Evolutionary conservation across 805 yeast genomes (phyloP), one percentile per base, ranked within the genome.

Genomic region (Zygotorulaspora danielsina): DNA sequence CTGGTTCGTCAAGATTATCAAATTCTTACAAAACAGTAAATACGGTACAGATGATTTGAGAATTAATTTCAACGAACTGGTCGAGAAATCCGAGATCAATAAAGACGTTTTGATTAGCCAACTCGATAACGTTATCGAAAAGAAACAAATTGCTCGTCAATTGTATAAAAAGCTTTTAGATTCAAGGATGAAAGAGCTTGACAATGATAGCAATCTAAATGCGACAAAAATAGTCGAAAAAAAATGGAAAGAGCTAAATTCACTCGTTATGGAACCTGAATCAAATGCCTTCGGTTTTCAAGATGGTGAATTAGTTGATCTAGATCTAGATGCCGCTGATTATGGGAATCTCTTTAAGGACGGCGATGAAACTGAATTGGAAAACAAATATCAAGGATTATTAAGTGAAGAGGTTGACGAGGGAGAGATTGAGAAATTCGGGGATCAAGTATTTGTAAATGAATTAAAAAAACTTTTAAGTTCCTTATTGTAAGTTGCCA

Each of bases 1-100:
- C 5, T 90, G 97, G 97, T 69, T 86, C 32, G 78, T 83, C 42
- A 66, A 70, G 13, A 77, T 87, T 37, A 65, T 88, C 19, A 65
- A 67, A 9, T 76, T 85, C 45, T 64, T 89, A 36, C 73, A 84
- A 41, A 67, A 70, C 37, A 85, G 89, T 41, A 79, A 72, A 53
- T 64, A 51, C 9, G 66, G 66, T 4, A 55, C 64, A 5, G 63
- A 62, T 1, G 61, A 57, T 12, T 64, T 69, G 33, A 63, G 69
- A 40, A 50, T 84, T 4, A 75, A 77, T 46, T 55, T 85, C 20
- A 59, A 54, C 3, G 49, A 49, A 1, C 44, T 76, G 22, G 45
- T 74, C 1, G 45, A 50, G 2, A 34, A 50, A 7, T 45, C 50
- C 2, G 56, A 50, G 3, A 32, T 56, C 4, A 61, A 71, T 24